Percentiles rank a stretch among this genome's conserved stretches.
phyloP scores from a whole-genome alignment of 208 protist genomes.

The Jaenimonas drosophilae region DNA sequence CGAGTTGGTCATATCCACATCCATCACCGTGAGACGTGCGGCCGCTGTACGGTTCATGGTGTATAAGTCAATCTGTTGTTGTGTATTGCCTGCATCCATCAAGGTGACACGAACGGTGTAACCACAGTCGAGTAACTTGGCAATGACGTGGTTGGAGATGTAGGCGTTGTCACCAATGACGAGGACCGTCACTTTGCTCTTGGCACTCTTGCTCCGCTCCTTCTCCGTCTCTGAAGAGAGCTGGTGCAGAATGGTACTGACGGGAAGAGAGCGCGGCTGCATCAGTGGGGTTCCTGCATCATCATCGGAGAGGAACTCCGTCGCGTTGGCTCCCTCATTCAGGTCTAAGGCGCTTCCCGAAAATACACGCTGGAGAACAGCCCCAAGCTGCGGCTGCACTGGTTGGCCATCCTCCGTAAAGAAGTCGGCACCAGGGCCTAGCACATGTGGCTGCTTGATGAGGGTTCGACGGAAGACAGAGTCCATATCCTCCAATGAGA shows the following conservation, averaged over 20 bases:
- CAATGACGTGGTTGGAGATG: constrained; percentile 75
- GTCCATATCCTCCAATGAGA: constrained; percentile 87
- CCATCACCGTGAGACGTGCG: constrained; percentile 51
- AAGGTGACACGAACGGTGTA: constrained; percentile 82
- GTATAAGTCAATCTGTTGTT: constrained; percentile 71
- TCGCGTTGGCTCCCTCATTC: constrained; percentile 33
- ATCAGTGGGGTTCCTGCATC: constrained; percentile 3
- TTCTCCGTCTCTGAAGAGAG: constrained; percentile 68
- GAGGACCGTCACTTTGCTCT: constrained; percentile 78
- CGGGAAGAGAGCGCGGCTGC: constrained; percentile 20
- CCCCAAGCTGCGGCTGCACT: constrained; percentile 66
- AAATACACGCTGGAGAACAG: constrained; percentile 83
- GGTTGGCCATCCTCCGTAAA: constrained; percentile 82
- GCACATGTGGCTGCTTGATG: constrained; percentile 63
- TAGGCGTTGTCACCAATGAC: constrained; percentile 84
- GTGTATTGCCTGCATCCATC: constrained; percentile 27
- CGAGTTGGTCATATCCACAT: constrained; percentile 71
- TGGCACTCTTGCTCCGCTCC: constrained; percentile 48
- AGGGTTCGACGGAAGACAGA: constrained; percentile 56
- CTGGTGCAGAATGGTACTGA: constrained; percentile 76
- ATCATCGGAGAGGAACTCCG: constrained; percentile 28
- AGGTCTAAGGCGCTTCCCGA: constrained; percentile 83
- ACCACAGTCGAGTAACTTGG: constrained; percentile 72
- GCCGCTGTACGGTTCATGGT: constrained; percentile 37
- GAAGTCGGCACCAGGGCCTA: constrained; percentile 80